A percentile compares a stretch with the other conserved stretches of the same genome.
Conservation (phyloP, 140 eudicot species). For the Cichorium intybus region DNA sequence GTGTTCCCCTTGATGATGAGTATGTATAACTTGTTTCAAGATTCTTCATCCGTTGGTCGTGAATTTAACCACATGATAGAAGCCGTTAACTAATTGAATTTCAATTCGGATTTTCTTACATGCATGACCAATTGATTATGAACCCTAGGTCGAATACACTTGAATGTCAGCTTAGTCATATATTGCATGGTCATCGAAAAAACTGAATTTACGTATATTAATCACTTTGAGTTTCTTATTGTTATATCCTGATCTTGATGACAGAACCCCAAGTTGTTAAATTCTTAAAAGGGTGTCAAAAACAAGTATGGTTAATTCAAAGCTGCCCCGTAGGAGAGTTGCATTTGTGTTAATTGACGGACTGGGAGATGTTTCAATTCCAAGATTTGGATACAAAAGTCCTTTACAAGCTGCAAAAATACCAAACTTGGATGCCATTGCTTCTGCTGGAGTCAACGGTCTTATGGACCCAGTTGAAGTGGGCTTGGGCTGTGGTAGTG, state of each 20-base stretch:
- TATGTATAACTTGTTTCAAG: neutral
- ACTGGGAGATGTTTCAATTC: slow-evolving; percentile 86
- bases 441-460: slow-evolving; percentile 94
- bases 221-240: slow-evolving; percentile 3
- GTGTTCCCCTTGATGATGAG: neutral
- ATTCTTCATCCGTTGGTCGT: neutral
- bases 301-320: slow-evolving; percentile 45
- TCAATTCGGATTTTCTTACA: neutral
- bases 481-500: slow-evolving; percentile 89
- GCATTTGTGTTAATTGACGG: slow-evolving; percentile 95
- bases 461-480: slow-evolving; percentile 98
- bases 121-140: neutral
- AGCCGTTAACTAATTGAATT: neutral
- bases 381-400: slow-evolving; percentile 76
- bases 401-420: slow-evolving; percentile 76
- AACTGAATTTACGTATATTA: neutral
- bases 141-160: slow-evolving; percentile 9
- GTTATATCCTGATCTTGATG: slow-evolving; percentile 11
- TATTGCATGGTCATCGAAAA: neutral
- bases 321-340: slow-evolving; percentile 56
- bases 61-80: neutral
- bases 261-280: neutral
- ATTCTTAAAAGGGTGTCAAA: slow-evolving; percentile 13
- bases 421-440: slow-evolving; percentile 82
- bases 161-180: slow-evolving; percentile 3